Base-by-base conservation (phyloP, 2,329 filamentous ascomycete species). In the Scedosporium dehoogii region DNA sequence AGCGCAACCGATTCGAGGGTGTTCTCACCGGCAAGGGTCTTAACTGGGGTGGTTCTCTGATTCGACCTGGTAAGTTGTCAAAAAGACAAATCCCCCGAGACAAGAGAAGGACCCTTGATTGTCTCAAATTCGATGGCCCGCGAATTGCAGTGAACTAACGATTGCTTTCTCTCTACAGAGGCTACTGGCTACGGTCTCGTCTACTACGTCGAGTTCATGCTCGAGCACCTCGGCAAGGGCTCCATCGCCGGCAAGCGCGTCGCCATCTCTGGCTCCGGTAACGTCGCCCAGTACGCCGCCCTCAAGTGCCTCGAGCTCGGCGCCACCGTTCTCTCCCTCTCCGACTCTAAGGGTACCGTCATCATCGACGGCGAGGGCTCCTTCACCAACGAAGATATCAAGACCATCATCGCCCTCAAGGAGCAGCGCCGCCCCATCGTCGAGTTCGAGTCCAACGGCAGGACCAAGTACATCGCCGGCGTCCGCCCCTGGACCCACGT, bases 191-290 rank as follows among this genome's bases (percentile, higher is more conserved):
- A 91, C 79, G 94, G 94, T 77, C 86, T 97, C 65, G 88, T 97
- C 76, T 97, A 97, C 85, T 96, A 96, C 76, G 91, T 96, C 73
- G 84, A 89, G 70, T 90, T 96, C 83, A 97, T 97, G 92, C 92
- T 97, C 73, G 81, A 89, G 76, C 88, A 96, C 77, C 90, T 91
- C 69, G 91, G 91, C 75, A 87, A 88, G 74, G 92, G 96, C 73
- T 85, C 83, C 68, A 96, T 96, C 81, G 78, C 84, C 66, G 93
- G 92, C 78, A 97, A 97, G 85, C 88, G 88, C 64, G 94, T 97
- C 63, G 91, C 93, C 75, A 89, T 99, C 76, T 97, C 94, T 55
- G 94, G 94, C 66, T 97, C 93, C 64, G 94, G 94, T 68, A 99
- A 99, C 80, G 94, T 97, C 62, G 94, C 94, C 38, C 94, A 97